Conservation (phyloP, 164 flowering plant genomes). For the Annona cherimola region DNA sequence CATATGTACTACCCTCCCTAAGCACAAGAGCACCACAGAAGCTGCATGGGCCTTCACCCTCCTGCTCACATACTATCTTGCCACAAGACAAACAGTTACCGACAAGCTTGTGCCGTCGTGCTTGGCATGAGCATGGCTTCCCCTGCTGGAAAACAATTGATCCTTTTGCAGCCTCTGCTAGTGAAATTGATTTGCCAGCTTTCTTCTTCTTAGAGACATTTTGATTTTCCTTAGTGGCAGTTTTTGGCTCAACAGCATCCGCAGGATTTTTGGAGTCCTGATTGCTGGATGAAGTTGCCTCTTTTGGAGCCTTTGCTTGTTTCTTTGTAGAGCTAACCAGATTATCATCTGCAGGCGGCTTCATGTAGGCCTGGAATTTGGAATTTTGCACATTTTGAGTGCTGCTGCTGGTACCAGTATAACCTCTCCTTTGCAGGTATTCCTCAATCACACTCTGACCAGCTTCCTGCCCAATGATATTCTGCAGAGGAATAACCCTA, state of each 20-base stretch:
- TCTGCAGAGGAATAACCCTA: constrained; percentile 36
- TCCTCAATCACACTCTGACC: constrained; percentile 74
- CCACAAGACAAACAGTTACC: constrained; percentile 98
- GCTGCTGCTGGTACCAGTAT: constrained; percentile 23
- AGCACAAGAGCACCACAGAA: constrained; percentile 92
- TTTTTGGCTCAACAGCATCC: constrained; percentile 28
- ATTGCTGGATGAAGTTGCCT: constrained; percentile 22
- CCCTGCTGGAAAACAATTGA: constrained; percentile 88
- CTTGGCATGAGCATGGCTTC: constrained; percentile 93
- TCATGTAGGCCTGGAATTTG: constrained; percentile 66
- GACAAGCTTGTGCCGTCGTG: constrained; percentile 70
- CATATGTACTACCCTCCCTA: constrained; percentile 82
- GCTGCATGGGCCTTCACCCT: constrained; percentile 94
- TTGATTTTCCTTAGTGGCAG: constrained; percentile 29
- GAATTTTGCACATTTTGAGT: constrained; percentile 28
- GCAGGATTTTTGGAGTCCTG: constrained; percentile 22
- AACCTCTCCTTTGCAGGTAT: constrained; percentile 73
- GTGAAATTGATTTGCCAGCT: constrained; percentile 69
- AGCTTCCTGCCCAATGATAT: constrained; percentile 75
- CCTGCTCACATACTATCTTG: constrained; percentile 94
- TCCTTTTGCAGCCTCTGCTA: constrained; percentile 95
- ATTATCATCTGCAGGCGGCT: constrained; percentile 51
- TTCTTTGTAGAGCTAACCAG: constrained; percentile 43
- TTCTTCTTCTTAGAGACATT: constrained; percentile 65
- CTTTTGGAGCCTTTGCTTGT: constrained; percentile 40